A percentile compares a stretch with the other conserved stretches of the same genome.
phyloP scores from a whole-genome alignment of 1,139 yeast species.

The Nadsonia commutata region DNA sequence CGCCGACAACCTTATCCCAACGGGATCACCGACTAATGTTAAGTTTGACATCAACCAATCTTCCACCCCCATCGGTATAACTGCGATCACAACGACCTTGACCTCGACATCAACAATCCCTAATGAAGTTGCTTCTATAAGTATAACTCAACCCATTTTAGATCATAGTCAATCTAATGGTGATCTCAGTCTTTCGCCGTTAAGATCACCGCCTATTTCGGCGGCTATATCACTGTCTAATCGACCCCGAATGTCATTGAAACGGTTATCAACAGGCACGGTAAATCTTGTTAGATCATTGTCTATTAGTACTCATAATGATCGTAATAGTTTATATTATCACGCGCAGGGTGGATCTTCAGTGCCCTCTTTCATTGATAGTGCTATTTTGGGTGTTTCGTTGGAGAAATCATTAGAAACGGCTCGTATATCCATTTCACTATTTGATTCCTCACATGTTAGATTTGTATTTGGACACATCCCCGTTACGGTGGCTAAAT shows the following conservation, averaged over 20 bases:
- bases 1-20: too few relatives aligned
- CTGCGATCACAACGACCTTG: too few relatives aligned
- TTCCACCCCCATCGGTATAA: too few relatives aligned
- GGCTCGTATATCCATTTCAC: constrained; percentile 62
- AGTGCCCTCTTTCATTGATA: constrained; percentile 11
- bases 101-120: too few relatives aligned
- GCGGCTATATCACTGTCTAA: neutral
- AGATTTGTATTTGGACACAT: constrained; percentile 60
- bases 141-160: too few relatives aligned
- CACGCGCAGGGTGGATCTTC: constrained; percentile 3
- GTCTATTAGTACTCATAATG: constrained; percentile 3
- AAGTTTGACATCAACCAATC: too few relatives aligned
- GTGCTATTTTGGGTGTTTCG: constrained; percentile 66
- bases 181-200: neutral
- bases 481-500: constrained; percentile 83
- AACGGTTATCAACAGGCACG: constrained; percentile 18
- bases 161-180: too few relatives aligned
- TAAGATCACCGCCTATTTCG: neutral
- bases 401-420: constrained; percentile 52
- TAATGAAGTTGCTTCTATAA: too few relatives aligned
- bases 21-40: too few relatives aligned
- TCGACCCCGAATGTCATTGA: constrained; percentile 18
- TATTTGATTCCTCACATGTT: constrained; percentile 35
- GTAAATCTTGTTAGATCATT: constrained; percentile 6
- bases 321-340: neutral